phyloP scores from a whole-genome alignment of 441 rosid species.

The Francoa sonchifolia region DNA sequence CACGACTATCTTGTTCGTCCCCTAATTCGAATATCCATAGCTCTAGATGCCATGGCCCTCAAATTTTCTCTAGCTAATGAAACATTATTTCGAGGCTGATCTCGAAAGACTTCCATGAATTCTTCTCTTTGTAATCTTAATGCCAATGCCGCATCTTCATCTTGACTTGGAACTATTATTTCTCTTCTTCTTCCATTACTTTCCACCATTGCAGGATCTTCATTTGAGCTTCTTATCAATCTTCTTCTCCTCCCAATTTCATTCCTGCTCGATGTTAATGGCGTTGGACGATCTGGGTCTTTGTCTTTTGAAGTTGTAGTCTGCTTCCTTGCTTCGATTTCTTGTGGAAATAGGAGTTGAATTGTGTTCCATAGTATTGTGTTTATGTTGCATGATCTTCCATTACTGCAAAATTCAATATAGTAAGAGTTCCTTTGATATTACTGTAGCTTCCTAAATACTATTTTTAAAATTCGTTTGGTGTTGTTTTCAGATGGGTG shows the following conservation, averaged over 20 bases:
- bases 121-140: conserved; percentile 79
- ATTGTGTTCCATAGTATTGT: conserved; percentile 98
- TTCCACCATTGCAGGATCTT: conserved; percentile 13
- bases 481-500: not conserved
- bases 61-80: conserved; percentile 66
- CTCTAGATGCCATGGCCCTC: conserved; percentile 92
- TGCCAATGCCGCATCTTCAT: conserved; percentile 71
- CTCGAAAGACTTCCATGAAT: conserved; percentile 49
- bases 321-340: conserved; percentile 67
- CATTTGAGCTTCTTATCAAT: conserved; percentile 15
- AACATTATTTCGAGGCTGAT: conserved; percentile 22
- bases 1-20: no score
- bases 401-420: conserved; percentile 45
- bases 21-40: conserved; percentile 34
- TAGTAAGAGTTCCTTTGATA: not conserved
- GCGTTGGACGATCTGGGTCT: conserved; percentile 18
- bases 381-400: conserved; percentile 76
- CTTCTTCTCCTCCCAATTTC: conserved; percentile 8
- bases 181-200: conserved; percentile 24
- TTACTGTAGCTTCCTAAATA: not conserved
- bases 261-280: conserved; percentile 8
- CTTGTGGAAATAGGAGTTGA: conserved; percentile 84
- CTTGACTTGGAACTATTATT: conserved; percentile 39
- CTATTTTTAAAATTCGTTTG: not conserved
- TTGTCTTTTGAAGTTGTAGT: conserved; percentile 15